Evolutionary conservation across 2,329 filamentous ascomycete species (phyloP), one percentile per base, ranked within the genome.

Genomic region (Davidsoniella eucalypti): DNA sequence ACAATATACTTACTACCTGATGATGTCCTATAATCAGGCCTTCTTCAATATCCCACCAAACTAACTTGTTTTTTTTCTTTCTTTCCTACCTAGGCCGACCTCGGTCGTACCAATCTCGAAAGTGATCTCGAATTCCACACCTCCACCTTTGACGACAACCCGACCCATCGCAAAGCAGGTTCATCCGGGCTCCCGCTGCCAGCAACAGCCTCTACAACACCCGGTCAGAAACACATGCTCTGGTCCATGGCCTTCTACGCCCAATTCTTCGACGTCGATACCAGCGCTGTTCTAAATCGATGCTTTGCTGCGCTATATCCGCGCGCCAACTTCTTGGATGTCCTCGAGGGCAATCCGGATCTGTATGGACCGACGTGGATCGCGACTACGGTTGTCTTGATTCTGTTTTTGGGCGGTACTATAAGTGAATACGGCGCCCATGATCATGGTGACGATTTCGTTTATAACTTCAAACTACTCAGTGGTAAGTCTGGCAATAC

Each of bases 121-220:
- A 90, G 95, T 66, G 92, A 96, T 68, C 87, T 98, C 64, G 92
- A 96, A 75, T 98, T 98, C 71, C 92, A 98, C 73, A 84, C 80
- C 62, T 95, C 88, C 57, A 78, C 84, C 70, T 93, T 93, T 66
- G 77, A 80, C 60, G 78, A 79, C 52, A 62, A 71, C 61, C 60
- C 72, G 57, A 61, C 64, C 14, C 65, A 68, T 54, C 68, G 72
- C 49, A 73, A 75, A 57, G 67, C 63, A 51, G 60, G 64, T n/a
- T 59, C 66, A 4, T 60, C 67, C 6, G 66, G 71, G 12, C 76
- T 80, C 2, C 78, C 76, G 0, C 68, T 69, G 1, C 77, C 76
- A 1, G 76, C 62, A 10, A 80, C 77, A 16, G 68, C 75, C 2
- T 64, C 69, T 17, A 61, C 58, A 1, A 58, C 65, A 16, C 21